phyloP scores from a whole-genome alignment of 179 eudicot genomes.

The Kewa caespitosa region DNA sequence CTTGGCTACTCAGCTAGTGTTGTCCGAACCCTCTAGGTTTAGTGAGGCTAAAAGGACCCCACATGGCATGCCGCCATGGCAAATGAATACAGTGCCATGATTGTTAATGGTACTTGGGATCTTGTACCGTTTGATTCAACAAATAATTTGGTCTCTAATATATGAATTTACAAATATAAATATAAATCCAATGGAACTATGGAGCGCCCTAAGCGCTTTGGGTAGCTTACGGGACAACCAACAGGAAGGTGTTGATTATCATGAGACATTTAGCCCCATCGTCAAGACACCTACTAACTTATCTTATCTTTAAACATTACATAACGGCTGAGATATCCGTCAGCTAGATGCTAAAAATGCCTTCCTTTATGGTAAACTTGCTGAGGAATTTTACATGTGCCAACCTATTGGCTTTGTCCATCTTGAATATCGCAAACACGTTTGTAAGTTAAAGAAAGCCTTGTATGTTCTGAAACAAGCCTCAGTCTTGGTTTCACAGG shows the following conservation, averaged over 20 bases:
- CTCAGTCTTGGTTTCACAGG: background rate
- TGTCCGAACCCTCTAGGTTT: background rate
- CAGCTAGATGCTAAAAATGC: background rate
- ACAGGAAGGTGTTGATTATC: background rate
- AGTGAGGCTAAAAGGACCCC: background rate
- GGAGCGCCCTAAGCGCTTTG: background rate
- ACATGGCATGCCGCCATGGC: background rate
- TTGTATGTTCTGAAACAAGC: background rate
- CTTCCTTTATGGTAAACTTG: background rate
- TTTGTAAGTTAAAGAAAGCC: background rate
- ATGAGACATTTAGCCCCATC: background rate
- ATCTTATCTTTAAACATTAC: background rate
- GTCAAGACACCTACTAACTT: background rate
- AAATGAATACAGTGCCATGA: background rate
- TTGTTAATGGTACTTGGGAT: background rate
- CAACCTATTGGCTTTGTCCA: background rate
- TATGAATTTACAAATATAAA: background rate
- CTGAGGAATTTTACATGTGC: background rate
- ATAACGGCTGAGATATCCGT: background rate
- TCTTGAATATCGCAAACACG: background rate
- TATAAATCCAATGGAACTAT: background rate
- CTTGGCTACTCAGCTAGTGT: too few species aligned
- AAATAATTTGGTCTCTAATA: background rate
- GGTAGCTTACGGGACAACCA: background rate
- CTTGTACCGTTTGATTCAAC: background rate